A percentile compares a stretch with the other conserved stretches of the same genome.
Evolutionary conservation across 2,329 filamentous ascomycete species (phyloP).

Genomic region (Beauveria scarabaeidicola): DNA sequence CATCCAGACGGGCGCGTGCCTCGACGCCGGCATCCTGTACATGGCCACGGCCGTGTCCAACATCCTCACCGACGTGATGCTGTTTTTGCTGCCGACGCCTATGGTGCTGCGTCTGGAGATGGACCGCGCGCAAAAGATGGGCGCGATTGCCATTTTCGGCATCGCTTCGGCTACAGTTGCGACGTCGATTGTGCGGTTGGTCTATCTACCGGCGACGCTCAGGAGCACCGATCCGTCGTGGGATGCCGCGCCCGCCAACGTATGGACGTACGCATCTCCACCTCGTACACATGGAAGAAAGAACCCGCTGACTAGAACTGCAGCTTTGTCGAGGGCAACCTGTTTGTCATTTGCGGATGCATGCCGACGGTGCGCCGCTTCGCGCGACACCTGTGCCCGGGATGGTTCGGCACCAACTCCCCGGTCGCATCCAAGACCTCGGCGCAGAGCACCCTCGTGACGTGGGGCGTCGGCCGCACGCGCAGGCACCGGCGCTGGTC

Average conservation of each 20-base stretch:
- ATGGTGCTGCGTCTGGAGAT: conserved; percentile 36
- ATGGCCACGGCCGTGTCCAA: conserved; percentile 34
- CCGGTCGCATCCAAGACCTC: background rate
- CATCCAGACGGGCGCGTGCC: conserved; percentile 24
- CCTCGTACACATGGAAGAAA: conserved; percentile 9
- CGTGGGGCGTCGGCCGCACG: background rate
- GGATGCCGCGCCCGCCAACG: conserved; percentile 20
- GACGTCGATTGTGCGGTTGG: conserved; percentile 23
- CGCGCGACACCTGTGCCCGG: background rate
- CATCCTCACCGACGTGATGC: conserved; percentile 22
- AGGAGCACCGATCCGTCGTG: conserved; percentile 21
- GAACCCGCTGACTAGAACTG: background rate
- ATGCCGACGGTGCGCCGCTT: conserved; percentile 26
- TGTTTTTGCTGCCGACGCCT: conserved; percentile 37
- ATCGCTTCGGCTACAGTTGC: conserved; percentile 29
- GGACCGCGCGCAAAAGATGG: conserved; percentile 35
- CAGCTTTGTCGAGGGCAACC: conserved; percentile 30
- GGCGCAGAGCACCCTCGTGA: background rate
- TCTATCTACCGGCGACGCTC: conserved; percentile 18
- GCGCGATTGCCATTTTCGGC: conserved; percentile 34
- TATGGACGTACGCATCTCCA: conserved; percentile 20
- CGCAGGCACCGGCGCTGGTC: background rate
- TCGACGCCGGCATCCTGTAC: conserved; percentile 37
- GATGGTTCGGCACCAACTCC: background rate
- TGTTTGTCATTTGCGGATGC: conserved; percentile 32